These are phyloP conservation scores for Phtheirospermum japonicum DNA, from an alignment of 257 asterid species.

Conservation along the genomic window DNA sequence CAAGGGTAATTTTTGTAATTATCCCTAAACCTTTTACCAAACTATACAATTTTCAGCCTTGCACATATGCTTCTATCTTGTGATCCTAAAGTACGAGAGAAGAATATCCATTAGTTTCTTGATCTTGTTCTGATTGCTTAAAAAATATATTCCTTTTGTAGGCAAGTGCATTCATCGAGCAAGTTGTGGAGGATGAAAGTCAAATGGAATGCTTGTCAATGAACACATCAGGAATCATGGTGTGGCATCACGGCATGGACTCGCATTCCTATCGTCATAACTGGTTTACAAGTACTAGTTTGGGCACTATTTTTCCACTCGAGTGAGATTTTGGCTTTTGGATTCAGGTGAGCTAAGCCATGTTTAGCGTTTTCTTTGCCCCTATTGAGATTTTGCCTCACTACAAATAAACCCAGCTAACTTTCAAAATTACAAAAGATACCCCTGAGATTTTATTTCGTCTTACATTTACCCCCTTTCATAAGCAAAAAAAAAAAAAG, in stretches of 20 bases:
- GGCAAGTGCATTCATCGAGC: constrained; percentile 69
- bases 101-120: not conserved
- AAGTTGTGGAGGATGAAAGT: constrained; percentile 77
- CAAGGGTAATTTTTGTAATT: not conserved
- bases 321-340: constrained; percentile 24
- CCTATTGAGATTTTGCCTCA: not conserved
- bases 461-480: not conserved
- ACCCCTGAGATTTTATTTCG: not conserved
- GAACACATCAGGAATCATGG: constrained; percentile 48
- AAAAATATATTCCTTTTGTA: constrained; percentile 34
- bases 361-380: constrained; percentile 1
- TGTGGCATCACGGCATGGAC: constrained; percentile 51
- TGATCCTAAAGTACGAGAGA: constrained; percentile 9
- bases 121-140: constrained; percentile 7
- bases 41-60: not conserved
- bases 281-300: constrained; percentile 32
- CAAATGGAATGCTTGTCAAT: constrained; percentile 74
- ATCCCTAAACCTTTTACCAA: constrained; percentile 6
- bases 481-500: not conserved
- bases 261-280: constrained; percentile 31
- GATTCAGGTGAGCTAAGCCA: constrained; percentile 24
- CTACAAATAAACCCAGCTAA: no score
- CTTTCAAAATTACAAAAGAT: not conserved
- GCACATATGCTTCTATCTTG: not conserved
- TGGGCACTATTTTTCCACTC: constrained; percentile 31